Base-by-base conservation (phyloP, 352 stramenopile species). In the Phytophthora ramorum region DNA sequence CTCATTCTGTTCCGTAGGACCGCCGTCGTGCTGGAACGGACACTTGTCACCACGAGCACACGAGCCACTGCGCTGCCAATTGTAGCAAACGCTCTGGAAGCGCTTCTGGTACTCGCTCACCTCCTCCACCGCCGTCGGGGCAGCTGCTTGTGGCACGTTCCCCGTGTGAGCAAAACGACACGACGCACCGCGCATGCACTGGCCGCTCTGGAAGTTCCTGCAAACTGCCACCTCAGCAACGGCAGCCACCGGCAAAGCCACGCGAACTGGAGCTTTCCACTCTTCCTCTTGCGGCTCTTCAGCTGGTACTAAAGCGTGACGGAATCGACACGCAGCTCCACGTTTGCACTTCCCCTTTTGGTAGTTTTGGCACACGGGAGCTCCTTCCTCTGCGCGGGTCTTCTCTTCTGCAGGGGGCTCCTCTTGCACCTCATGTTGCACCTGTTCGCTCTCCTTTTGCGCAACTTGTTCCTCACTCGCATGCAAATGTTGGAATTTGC, bases 271-370 rank as follows among this genome's bases (percentile, higher is more conserved):
- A 30, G 52, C 62, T 17, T 61, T 70, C 48, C 58, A 75, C 35
- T 75, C 53, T 16, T 81, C 45, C 13, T 71, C 48, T 28, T 43
- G 24, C 24, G 71, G 55, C 8, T 41, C 32, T 47, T 47, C 55
- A 7, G 28, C 45, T 2, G 69, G 46, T 13, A 53, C 66, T n/a
- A 63, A 44, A 20, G 86, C 57, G 66, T 92, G 83, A 35, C 77
- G 75, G 66, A 89, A 92, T 13, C 82, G 82, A 71, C 83, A 92
- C 2, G 75, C 65, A 2, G 53, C 41, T 10, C 83, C 83, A 51
- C 83, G 83, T 59, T 91, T 91, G 61, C 83, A 91, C 47, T 88
- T 87, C 40, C 79, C 76, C 56, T 89, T 89, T 35, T 85, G 79
- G 63, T 77, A 91, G 47, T 88, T 89, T 38, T 88, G 76, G 22